phyloP scores from a whole-genome alignment of 345 rosid genomes.

The Carallia brachiata region DNA sequence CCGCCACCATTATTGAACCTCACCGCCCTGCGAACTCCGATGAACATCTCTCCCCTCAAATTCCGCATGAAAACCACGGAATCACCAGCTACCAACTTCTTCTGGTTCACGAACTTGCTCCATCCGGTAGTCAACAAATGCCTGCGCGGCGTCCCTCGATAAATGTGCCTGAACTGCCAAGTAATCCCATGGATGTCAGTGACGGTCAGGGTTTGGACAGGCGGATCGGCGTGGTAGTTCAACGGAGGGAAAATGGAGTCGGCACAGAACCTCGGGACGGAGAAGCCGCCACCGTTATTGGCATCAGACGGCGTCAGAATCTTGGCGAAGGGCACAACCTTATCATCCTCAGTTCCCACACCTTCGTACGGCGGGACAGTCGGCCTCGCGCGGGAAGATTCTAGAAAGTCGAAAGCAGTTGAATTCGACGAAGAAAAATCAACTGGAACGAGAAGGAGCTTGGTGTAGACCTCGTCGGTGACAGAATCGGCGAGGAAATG shows the following conservation, averaged over 20 bases:
- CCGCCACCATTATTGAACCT: conserved; percentile 31
- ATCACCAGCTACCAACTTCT: conserved; percentile 91
- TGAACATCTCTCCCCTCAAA: conserved; percentile 48
- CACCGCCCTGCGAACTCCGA: conserved; percentile 66
- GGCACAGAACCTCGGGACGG: conserved; percentile 93
- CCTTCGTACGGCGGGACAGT: neutral
- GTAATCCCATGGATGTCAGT: conserved; percentile 65
- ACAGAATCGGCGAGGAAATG: conserved; percentile 62
- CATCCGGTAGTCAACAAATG: conserved; percentile 95
- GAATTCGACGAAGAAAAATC: neutral
- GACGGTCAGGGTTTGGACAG: conserved; percentile 69
- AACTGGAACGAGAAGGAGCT: conserved; percentile 42
- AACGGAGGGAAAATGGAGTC: conserved; percentile 84
- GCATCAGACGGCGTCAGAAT: conserved; percentile 88
- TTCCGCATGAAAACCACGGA: conserved; percentile 84
- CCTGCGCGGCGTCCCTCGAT: conserved; percentile 86
- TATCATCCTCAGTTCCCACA: conserved; percentile 28
- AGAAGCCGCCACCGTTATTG: conserved; percentile 97
- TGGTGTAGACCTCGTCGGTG: conserved; percentile 76
- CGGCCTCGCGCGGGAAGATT: conserved; percentile 8
- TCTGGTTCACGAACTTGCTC: conserved; percentile 88
- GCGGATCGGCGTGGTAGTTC: conserved; percentile 77
- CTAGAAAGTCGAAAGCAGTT: conserved; percentile 3
- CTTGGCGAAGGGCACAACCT: conserved; percentile 65
- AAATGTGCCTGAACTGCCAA: conserved; percentile 91